Conservation (phyloP, 2,329 filamentous ascomycete genomes). For the Rutstroemia sp. region DNA sequence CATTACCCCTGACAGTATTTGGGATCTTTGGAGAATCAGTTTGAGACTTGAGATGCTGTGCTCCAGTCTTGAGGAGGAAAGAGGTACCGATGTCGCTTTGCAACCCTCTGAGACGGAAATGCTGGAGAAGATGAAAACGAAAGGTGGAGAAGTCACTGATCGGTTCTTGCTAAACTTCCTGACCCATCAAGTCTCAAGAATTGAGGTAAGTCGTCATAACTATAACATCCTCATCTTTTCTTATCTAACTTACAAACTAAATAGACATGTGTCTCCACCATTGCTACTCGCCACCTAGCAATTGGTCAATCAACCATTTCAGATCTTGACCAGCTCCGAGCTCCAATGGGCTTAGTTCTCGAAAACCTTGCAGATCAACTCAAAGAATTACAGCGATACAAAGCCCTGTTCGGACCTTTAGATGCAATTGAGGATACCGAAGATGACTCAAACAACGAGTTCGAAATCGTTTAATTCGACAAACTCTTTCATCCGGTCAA, state of each 20-base stretch:
- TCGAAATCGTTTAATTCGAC: not conserved
- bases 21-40: slow-evolving; percentile 84
- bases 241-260: slow-evolving; percentile 13
- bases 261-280: slow-evolving; percentile 73
- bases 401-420: slow-evolving; percentile 25
- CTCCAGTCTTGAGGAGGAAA: slow-evolving; percentile 70
- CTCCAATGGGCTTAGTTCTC: slow-evolving; percentile 69
- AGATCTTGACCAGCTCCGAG: slow-evolving; percentile 64
- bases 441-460: not conserved
- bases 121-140: slow-evolving; percentile 63
- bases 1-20: slow-evolving; percentile 71
- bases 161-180: slow-evolving; percentile 81
- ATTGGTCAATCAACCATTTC: slow-evolving; percentile 56
- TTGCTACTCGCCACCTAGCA: slow-evolving; percentile 72
- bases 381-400: slow-evolving; percentile 56
- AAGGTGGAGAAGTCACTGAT: slow-evolving; percentile 82
- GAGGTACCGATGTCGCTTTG: slow-evolving; percentile 44
- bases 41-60: slow-evolving; percentile 90
- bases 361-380: slow-evolving; percentile 53
- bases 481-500: too few relatives aligned
- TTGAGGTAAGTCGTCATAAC: slow-evolving; percentile 61
- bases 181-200: slow-evolving; percentile 89
- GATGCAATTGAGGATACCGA: not conserved
- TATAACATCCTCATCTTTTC: slow-evolving; percentile 2
- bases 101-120: slow-evolving; percentile 78